Evolutionary conservation across 345 rosid species (phyloP).

Genomic region (Pugionium cornutum): DNA sequence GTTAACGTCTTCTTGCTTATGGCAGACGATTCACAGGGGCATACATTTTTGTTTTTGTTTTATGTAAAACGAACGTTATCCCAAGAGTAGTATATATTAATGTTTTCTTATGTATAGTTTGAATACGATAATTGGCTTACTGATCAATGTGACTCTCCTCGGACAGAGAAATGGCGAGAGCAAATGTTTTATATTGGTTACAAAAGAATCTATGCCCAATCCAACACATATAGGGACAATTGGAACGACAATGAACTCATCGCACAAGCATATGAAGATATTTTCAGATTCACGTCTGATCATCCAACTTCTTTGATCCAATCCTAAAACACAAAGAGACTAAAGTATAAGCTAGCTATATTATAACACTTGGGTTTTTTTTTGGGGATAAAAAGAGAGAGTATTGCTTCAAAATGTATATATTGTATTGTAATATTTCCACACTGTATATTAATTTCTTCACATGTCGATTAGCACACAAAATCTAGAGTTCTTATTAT

Average conservation of each 20-base stretch:
- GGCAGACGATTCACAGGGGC: too few species aligned
- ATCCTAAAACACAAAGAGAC: not conserved
- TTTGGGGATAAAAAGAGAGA: not conserved
- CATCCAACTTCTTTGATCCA: not conserved
- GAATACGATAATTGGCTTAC: slow-evolving; percentile 56
- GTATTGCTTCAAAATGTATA: not conserved
- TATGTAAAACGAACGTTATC: too few species aligned
- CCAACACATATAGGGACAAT: slow-evolving; percentile 50
- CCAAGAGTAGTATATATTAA: too few species aligned
- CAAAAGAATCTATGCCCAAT: slow-evolving; percentile 6
- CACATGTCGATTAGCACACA: too few species aligned
- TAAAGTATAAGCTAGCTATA: not conserved
- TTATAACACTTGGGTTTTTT: not conserved
- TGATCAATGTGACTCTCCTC: slow-evolving; percentile 32
- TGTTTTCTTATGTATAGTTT: slow-evolving; percentile 28
- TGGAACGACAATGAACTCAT: slow-evolving; percentile 55
- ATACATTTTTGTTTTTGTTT: too few species aligned
- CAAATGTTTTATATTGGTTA: slow-evolving; percentile 31
- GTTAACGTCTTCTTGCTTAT: too few species aligned
- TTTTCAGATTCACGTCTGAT: slow-evolving; percentile 27
- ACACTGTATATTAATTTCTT: not conserved
- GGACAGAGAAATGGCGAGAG: slow-evolving; percentile 52
- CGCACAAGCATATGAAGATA: slow-evolving; percentile 47
- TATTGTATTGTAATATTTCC: not conserved
- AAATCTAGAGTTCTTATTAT: too few species aligned